Percentiles rank a stretch among this genome's conserved stretches.
phyloP scores from a whole-genome alignment of 1,284 basidiomycete species.

The Ceratobasidium sp. region DNA sequence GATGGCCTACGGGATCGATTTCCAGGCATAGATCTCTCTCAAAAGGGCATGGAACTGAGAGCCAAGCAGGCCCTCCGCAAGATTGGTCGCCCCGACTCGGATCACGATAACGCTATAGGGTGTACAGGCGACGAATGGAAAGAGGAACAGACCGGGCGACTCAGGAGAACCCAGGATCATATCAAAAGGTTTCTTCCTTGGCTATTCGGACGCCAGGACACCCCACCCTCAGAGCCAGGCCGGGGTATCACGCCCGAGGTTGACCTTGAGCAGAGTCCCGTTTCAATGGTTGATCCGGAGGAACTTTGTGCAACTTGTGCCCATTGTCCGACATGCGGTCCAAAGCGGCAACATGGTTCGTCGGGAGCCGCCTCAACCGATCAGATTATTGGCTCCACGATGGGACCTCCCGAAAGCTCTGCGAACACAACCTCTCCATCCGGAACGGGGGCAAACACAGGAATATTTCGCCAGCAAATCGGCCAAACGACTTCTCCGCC shows the following conservation, averaged over 20 bases:
- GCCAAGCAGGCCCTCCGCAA: slow-evolving; percentile 10
- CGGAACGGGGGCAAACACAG: too few relatives aligned
- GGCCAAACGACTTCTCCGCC: too few relatives aligned
- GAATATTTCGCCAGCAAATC: too few relatives aligned
- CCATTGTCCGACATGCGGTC: not conserved
- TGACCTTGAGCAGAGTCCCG: too few relatives aligned
- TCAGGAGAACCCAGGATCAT: slow-evolving; percentile 13
- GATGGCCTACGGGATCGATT: slow-evolving; percentile 12
- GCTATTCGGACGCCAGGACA: slow-evolving; percentile 26
- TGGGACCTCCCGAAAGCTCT: too few relatives aligned
- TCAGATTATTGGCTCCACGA: too few relatives aligned
- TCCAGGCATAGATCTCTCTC: slow-evolving; percentile 22
- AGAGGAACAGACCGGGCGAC: not conserved
- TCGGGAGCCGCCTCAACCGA: too few relatives aligned
- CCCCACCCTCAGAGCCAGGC: not conserved
- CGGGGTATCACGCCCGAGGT: not conserved
- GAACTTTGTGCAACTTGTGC: not conserved
- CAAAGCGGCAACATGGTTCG: not conserved
- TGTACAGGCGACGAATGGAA: not conserved
- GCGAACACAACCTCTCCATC: too few relatives aligned
- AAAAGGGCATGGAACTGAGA: slow-evolving; percentile 7
- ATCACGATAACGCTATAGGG: slow-evolving; percentile 26
- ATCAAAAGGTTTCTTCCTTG: slow-evolving; percentile 18
- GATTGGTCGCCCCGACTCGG: slow-evolving; percentile 18
- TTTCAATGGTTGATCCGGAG: not conserved